Conservation (phyloP, 169 alveolate species). For the Amoebophrya sp. region DNA sequence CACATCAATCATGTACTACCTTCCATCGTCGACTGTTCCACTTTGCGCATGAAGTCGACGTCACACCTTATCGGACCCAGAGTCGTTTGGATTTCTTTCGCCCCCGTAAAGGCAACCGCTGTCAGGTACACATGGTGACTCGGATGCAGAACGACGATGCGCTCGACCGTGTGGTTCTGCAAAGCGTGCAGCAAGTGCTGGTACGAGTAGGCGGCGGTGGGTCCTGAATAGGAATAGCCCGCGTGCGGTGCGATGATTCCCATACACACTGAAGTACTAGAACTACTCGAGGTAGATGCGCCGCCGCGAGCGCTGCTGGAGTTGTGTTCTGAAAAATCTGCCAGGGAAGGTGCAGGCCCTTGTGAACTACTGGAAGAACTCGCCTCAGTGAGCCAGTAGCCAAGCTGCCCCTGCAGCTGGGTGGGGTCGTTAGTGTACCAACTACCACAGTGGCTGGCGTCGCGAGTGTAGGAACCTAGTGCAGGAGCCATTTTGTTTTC, state of each 20-base stretch:
- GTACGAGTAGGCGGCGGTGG: neutral
- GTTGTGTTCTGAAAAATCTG: neutral
- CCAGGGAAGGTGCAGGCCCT: neutral
- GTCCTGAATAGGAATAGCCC: neutral
- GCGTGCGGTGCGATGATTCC: conserved; percentile 6
- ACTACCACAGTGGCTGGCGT: neutral
- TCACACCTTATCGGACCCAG: neutral
- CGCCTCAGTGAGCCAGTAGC: neutral
- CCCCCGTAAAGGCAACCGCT: neutral
- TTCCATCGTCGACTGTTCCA: too few species aligned
- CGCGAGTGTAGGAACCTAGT: too few species aligned
- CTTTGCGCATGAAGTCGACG: too few species aligned
- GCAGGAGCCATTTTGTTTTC: too few species aligned
- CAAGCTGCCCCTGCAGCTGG: neutral
- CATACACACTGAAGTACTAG: neutral
- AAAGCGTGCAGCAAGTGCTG: neutral
- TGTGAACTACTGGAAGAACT: neutral
- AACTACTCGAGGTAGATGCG: neutral
- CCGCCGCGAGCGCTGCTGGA: neutral
- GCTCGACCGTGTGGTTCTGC: neutral
- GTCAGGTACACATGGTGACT: neutral
- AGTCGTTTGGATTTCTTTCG: neutral
- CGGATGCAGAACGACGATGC: conserved; percentile 11
- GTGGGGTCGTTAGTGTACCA: conserved; percentile 11
- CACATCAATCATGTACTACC: too few species aligned